Percentiles rank a stretch among this genome's conserved stretches.
Conservation (phyloP, 805 yeast species). For the Brettanomyces anomalus region DNA sequence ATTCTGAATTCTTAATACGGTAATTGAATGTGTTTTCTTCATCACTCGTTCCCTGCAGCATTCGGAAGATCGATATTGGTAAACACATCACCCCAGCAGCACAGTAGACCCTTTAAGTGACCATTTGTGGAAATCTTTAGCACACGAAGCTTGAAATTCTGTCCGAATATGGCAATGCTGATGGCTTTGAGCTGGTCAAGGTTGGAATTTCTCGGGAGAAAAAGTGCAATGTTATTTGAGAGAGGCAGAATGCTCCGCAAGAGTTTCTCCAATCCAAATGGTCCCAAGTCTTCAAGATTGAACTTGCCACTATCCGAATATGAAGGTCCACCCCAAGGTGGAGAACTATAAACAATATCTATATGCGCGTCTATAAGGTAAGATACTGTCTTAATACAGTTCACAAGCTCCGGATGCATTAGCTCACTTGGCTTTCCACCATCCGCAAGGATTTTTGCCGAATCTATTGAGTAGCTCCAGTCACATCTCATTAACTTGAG, state of each 20-base stretch:
- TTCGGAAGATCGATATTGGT: no score
- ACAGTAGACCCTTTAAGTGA: constrained; percentile 40
- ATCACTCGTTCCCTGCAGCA: no score
- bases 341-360: constrained; percentile 59
- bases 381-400: constrained; percentile 4
- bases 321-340: constrained; percentile 82
- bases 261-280: constrained; percentile 37
- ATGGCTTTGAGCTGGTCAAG: constrained; percentile 39
- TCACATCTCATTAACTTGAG: constrained; percentile 41
- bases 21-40: no score
- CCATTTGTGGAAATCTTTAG: neutral
- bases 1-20: no score
- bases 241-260: constrained; percentile 32
- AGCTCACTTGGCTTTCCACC: neutral
- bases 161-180: constrained; percentile 37
- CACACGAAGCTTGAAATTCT: constrained; percentile 5
- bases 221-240: constrained; percentile 42
- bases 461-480: constrained; percentile 25
- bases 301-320: constrained; percentile 35
- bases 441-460: neutral
- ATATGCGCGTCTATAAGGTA: constrained; percentile 18
- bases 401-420: neutral
- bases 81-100: constrained; percentile 45
- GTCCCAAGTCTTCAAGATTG: constrained; percentile 35
- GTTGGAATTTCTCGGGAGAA: constrained; percentile 53